Base-by-base conservation (phyloP, 768 basidiomycete genomes). In the Termitomyces eurrhizus region DNA sequence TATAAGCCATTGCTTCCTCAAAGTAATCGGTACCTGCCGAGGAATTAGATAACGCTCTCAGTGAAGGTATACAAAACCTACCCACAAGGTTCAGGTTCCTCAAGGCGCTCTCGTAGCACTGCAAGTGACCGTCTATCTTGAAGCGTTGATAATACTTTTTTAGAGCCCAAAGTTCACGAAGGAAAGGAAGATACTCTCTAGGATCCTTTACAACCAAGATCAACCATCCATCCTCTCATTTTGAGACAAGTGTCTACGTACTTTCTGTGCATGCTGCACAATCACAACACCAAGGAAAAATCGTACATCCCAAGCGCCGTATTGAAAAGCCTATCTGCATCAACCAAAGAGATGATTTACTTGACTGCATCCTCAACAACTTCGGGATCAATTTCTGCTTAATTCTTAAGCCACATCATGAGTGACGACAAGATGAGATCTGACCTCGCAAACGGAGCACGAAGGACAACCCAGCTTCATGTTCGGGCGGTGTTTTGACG, bases 271-370 rank as follows among this genome's bases (percentile, higher is more conserved):
- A 68, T 97, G 90, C 70, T 98, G 97, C 1, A 96, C 95, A 45
- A 99, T 85, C 88, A 98, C 26, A 98, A 78, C 7, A 98, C 96
- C 18, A 99, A 78, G 33, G 92, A 88, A 76, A 98, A 98, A 73
- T 99, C 95, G 69, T 99, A 99, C 95, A 98, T 98, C 21, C 97
- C 94, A 74, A 0, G 92, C 95, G 97, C 97, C 12, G 92, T 90
- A 71, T 98, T 87, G 75, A 96, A 98, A 4, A 99, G 81, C 49
- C 81, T 80, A 67, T 98, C 86, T 0, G 94, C 94, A 65, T 98
- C 93, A 21, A 94, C 93, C 36, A 99, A 83, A 80, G 98, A 99
- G 72, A 98, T 98, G 71, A 98, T 89, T 69, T 98, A 99, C 70
- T 95, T 98, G 67, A 98, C 91, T 7, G 97, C 97, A 60, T 98